Conservation (phyloP, 305 asterid genomes). For the Solanum hybrid region DNA sequence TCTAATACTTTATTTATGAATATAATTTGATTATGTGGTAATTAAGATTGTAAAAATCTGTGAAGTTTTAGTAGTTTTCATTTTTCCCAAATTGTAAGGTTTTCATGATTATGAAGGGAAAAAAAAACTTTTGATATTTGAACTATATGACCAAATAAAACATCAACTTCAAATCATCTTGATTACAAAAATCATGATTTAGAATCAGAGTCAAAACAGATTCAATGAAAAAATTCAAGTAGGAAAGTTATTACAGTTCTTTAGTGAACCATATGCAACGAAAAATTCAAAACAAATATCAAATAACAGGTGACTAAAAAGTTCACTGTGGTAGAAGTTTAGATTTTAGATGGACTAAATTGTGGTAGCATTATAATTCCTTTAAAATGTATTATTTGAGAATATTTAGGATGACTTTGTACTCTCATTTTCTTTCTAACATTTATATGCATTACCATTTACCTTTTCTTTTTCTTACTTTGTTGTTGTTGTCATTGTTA, state of each 20-base stretch:
- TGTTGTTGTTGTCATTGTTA: neutral
- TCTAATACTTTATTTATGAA: neutral
- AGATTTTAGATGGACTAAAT: neutral
- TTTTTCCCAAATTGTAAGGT: neutral
- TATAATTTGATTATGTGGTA: neutral
- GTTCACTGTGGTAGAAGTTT: accelerated
- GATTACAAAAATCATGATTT: neutral
- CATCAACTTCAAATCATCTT: neutral
- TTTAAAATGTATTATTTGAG: neutral
- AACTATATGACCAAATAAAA: neutral
- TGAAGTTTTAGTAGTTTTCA: neutral
- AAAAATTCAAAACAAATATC: neutral
- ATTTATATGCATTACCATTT: neutral
- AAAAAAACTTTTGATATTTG: neutral
- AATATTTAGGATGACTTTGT: neutral
- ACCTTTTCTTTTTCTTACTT: neutral
- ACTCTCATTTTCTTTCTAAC: neutral
- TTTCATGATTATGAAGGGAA: neutral
- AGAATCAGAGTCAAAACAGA: accelerated
- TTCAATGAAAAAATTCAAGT: too few relatives aligned
- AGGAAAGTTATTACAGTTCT: neutral
- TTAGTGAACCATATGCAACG: neutral
- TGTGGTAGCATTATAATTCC: neutral
- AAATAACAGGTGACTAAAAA: neutral
- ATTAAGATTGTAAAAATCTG: neutral